A percentile compares a stretch with the other conserved stretches of the same genome.
phyloP scores from a whole-genome alignment of 345 rosid genomes.

The Hevea brasiliensis region DNA sequence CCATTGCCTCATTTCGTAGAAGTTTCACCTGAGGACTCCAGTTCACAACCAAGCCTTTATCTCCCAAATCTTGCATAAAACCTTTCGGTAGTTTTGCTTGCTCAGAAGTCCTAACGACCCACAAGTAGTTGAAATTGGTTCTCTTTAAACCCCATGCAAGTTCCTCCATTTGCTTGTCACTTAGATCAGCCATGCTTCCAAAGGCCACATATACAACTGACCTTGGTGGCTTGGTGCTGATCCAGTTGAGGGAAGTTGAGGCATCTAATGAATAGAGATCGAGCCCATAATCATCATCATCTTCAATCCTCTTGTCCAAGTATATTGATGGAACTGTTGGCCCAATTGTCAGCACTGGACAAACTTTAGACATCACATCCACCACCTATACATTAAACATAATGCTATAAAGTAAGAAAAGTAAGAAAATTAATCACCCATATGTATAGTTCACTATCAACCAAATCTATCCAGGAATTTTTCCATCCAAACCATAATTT shows the following conservation, averaged over 20 bases:
- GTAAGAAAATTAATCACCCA: too few species aligned
- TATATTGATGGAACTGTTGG: conserved; percentile 65
- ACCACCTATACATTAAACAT: conserved; percentile 31
- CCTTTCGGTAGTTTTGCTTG: conserved; percentile 42
- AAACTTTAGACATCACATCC: conserved; percentile 42
- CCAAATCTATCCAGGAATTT: too few species aligned
- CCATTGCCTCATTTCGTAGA: conserved; percentile 43
- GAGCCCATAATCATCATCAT: conserved; percentile 49
- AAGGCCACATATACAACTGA: conserved; percentile 66
- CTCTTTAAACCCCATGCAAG: conserved; percentile 41
- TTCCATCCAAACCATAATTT: too few species aligned
- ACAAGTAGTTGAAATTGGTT: conserved; percentile 39
- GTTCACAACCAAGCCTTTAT: conserved; percentile 27
- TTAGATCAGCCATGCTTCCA: conserved; percentile 57
- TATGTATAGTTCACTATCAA: too few species aligned
- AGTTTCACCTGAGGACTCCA: conserved; percentile 63
- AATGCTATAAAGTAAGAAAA: too few species aligned
- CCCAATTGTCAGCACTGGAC: conserved; percentile 46
- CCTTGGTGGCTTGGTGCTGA: conserved; percentile 37
- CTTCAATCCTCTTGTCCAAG: conserved; percentile 45
- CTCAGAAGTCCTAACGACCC: conserved; percentile 58
- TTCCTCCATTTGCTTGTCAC: conserved; percentile 49
- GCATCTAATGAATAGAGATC: conserved; percentile 43
- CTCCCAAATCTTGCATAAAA: conserved; percentile 18
- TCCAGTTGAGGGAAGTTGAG: conserved; percentile 41